Evolutionary conservation across 495 filamentous ascomycete genomes (phyloP), one percentile per base, ranked within the genome.

Genomic region (Daldinia vernicosa): DNA sequence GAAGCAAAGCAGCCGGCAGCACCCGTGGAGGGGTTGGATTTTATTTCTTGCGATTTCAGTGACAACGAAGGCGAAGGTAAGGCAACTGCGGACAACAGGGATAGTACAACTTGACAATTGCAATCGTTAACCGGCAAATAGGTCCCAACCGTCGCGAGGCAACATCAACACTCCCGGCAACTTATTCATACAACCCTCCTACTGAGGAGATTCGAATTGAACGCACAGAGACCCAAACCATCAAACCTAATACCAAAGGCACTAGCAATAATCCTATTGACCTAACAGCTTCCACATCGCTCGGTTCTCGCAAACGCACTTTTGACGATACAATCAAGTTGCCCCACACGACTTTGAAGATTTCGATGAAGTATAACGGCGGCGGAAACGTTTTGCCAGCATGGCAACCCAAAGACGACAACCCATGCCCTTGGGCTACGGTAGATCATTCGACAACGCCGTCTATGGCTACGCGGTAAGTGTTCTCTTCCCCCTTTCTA

Each of bases 21-120:
- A 12, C 82, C 86, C 0, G 89, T 89, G 50, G 79, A 82, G 32
- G 72, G 76, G 5, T 87, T 89, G 55, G 94, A 97, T 70, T 97
- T 95, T 75, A 97, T 97, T 59, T 93, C 93, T 1, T 89, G 92
- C 50, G 89, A 89, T 69, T 81, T 89, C 26, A 86, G 85, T 22
- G 86, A 88, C 60, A 87, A 88, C 26, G 78, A 79, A 2, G 63
- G 70, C 32, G 50, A 67, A n/a, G 54, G n/a, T 26, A 40, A 43
- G 39, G 17, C 17, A 45, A 26, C 27, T 40, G 15, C 26, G 17
- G 22, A 52, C 15, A 15, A n/a, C 1, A 8, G 33, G 53, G 53
- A 56, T 19, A 15, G 9, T 22, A 35, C 22, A 22, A n/a, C 2
- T 19, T 7, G 54, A 35, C 14, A 64, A 37, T 47, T 4, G 33